phyloP scores from a whole-genome alignment of 2,329 filamentous ascomycete species.

The Tolypocladium inflatum region DNA sequence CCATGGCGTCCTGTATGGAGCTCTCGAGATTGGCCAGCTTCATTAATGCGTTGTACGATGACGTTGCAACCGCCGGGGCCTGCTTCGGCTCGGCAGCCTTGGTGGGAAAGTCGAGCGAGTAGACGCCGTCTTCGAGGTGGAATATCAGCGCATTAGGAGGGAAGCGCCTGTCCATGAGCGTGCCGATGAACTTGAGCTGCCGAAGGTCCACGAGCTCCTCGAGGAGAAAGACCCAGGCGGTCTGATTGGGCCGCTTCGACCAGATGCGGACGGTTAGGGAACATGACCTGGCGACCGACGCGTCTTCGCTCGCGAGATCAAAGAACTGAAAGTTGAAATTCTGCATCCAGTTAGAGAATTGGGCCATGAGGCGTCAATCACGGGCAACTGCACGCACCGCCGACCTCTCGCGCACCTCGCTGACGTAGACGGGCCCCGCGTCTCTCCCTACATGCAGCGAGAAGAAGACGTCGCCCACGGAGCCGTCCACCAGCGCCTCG shows the following conservation, averaged over 20 bases:
- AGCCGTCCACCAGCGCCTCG: conserved; percentile 59
- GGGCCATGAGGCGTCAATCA: neutral
- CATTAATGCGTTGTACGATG: conserved; percentile 83
- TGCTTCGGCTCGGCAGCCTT: conserved; percentile 41
- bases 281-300: conserved; percentile 55
- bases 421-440: conserved; percentile 76
- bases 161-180: conserved; percentile 58
- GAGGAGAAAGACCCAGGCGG: conserved; percentile 54
- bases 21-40: conserved; percentile 79
- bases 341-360: conserved; percentile 18
- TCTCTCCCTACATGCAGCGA: conserved; percentile 62
- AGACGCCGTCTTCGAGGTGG: conserved; percentile 78
- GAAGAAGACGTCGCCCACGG: conserved; percentile 83
- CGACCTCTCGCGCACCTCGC: conserved; percentile 68
- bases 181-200: conserved; percentile 70
- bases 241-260: conserved; percentile 45
- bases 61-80: conserved; percentile 47
- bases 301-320: conserved; percentile 56
- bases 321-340: conserved; percentile 89
- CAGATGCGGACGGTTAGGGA: conserved; percentile 63
- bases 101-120: conserved; percentile 62
- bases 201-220: conserved; percentile 64
- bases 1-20: conserved; percentile 81
- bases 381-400: conserved; percentile 37
- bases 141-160: conserved; percentile 78